These are phyloP conservation scores for Aspergillus hiratsukae DNA, from an alignment of 2,329 filamentous ascomycete genomes.

Conservation along the genomic window DNA sequence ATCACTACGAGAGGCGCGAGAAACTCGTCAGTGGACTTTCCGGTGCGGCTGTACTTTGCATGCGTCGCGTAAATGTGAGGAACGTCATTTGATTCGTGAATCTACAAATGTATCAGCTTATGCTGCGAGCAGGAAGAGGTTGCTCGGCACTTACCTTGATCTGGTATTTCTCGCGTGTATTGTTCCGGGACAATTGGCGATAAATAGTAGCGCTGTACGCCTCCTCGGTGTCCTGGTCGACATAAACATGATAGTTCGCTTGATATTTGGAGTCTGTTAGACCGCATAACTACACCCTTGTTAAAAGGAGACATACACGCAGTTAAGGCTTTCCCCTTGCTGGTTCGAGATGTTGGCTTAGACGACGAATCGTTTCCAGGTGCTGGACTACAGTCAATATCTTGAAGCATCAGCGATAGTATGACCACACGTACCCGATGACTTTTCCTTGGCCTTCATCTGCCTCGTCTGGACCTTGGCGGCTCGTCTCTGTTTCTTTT, in stretches of 20 bases:
- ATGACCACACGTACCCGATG: not conserved
- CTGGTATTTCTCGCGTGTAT: slow-evolving; percentile 55
- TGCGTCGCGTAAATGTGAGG: slow-evolving; percentile 61
- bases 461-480: not conserved
- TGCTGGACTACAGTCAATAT: not conserved
- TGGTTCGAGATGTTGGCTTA: not conserved
- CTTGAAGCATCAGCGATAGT: not conserved
- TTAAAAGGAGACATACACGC: slow-evolving; percentile 1
- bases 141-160: slow-evolving; percentile 47
- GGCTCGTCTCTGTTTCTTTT: not conserved
- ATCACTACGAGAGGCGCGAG: slow-evolving; percentile 29
- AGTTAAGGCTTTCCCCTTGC: not conserved
- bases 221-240: slow-evolving; percentile 56
- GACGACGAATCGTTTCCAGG: not conserved
- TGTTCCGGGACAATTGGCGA: slow-evolving; percentile 46
- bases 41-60: slow-evolving; percentile 42
- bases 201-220: slow-evolving; percentile 60
- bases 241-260: slow-evolving; percentile 63
- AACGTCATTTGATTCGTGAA: slow-evolving; percentile 61
- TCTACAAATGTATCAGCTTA: slow-evolving; percentile 39
- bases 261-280: not conserved
- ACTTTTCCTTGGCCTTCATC: not conserved
- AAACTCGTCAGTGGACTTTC: slow-evolving; percentile 27
- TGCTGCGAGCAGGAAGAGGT: not conserved
- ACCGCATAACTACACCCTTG: not conserved